These are phyloP conservation scores for Ophiosphaerella narmari DNA, from an alignment of 2,329 filamentous ascomycete species.

Conservation along the genomic window DNA sequence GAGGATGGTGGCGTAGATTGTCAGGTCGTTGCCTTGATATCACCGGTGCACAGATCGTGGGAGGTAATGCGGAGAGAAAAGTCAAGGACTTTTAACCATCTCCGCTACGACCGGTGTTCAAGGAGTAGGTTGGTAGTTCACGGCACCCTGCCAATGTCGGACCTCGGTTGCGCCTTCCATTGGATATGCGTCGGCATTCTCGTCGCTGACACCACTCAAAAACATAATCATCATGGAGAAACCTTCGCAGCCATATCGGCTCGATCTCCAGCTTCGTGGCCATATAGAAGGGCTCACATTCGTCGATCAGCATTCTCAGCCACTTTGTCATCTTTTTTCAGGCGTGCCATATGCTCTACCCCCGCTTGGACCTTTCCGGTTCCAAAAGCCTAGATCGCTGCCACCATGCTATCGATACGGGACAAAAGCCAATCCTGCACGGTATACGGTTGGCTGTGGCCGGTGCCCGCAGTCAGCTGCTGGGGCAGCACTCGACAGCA, in stretches of 20 bases:
- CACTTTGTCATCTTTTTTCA: constrained; percentile 58
- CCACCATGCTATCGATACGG: constrained; percentile 58
- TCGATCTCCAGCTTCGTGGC: constrained; percentile 52
- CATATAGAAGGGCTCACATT: constrained; percentile 57
- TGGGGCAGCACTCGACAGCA: constrained; percentile 24
- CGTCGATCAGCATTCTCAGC: constrained; percentile 33
- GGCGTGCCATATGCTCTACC: constrained; percentile 61
- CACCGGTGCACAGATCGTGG: no score
- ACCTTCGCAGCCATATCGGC: constrained; percentile 32
- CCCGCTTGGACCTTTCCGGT: constrained; percentile 54
- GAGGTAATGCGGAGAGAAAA: no score
- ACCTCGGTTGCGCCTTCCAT: no score
- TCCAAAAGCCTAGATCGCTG: constrained; percentile 55
- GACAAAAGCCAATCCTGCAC: constrained; percentile 52
- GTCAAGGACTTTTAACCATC: no score
- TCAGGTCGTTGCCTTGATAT: no score
- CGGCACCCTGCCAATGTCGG: no score
- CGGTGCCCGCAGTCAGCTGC: constrained; percentile 57
- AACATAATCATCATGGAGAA: constrained; percentile 17
- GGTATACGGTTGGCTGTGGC: constrained; percentile 48
- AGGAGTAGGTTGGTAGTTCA: no score
- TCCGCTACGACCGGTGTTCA: no score
- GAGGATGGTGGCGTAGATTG: no score
- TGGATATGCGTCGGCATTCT: no score
- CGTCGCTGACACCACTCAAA: neutral